A percentile compares a stretch with the other conserved stretches of the same genome.
phyloP scores from a whole-genome alignment of 352 stramenopile genomes.

The Halophytophthora polymorphica region DNA sequence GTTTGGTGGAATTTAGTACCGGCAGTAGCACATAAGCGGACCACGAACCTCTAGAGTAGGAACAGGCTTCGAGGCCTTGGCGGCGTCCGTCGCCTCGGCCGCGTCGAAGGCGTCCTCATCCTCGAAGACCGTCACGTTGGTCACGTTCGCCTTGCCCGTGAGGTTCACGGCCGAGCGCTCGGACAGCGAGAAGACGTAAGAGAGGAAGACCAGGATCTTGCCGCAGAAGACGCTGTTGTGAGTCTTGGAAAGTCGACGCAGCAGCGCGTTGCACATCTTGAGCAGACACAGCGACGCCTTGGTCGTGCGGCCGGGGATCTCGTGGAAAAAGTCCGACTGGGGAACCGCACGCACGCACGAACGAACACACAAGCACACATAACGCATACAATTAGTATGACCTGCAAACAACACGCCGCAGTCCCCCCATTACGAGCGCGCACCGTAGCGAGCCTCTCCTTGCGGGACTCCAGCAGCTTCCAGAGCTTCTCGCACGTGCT shows the following conservation, averaged over 20 bases:
- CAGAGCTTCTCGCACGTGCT: conserved; percentile 83
- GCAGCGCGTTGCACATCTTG: conserved; percentile 80
- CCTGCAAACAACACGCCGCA: background rate
- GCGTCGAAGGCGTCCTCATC: conserved; percentile 72
- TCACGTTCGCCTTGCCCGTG: conserved; percentile 73
- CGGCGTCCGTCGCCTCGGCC: conserved; percentile 50
- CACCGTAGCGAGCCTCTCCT: conserved; percentile 65
- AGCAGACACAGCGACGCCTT: conserved; percentile 82
- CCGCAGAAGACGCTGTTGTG: conserved; percentile 90
- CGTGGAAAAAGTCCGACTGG: conserved; percentile 63
- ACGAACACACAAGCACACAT: conserved; percentile 2
- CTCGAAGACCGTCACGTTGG: conserved; percentile 79
- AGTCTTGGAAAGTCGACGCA: conserved; percentile 83
- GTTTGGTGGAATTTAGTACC: conserved; percentile 1
- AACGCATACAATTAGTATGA: background rate
- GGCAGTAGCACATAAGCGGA: background rate
- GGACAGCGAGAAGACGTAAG: conserved; percentile 81
- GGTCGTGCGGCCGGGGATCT: conserved; percentile 53
- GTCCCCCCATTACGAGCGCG: conserved; percentile 9
- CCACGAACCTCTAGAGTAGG: conserved; percentile 27
- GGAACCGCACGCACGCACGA: conserved; percentile 2
- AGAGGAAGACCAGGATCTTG: conserved; percentile 85
- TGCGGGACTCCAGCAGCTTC: conserved; percentile 76
- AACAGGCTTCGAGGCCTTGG: conserved; percentile 25
- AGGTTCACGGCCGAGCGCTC: conserved; percentile 85